Percentiles rank a stretch among this genome's conserved stretches.
Conservation (phyloP, 2,329 filamentous ascomycete genomes). For the Pseudogymnoascus sp. region DNA sequence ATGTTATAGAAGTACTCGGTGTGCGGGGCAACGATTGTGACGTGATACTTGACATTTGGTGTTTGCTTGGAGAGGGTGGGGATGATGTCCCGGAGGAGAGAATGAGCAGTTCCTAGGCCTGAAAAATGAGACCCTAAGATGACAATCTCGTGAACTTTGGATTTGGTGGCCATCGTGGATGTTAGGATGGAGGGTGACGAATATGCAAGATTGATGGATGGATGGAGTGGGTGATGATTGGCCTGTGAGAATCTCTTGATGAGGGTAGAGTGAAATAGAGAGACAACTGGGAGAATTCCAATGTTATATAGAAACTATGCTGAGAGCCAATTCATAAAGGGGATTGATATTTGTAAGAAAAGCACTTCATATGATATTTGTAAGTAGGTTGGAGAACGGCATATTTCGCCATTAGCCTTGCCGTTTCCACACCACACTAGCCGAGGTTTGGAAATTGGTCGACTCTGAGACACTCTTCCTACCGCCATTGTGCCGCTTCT, state of each 20-base stretch:
- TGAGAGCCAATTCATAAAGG: neutral
- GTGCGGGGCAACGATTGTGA: slow-evolving; percentile 49
- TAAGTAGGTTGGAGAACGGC: neutral
- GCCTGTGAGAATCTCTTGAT: neutral
- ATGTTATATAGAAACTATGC: slow-evolving; percentile 3
- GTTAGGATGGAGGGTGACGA: neutral
- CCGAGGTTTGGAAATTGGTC: neutral
- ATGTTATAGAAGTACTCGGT: slow-evolving; percentile 47
- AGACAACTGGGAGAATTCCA: neutral
- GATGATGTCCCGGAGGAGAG: slow-evolving; percentile 7
- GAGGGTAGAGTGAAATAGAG: neutral
- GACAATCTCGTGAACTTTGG: neutral
- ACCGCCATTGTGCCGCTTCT: neutral
- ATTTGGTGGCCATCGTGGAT: neutral
- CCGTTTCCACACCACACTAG: neutral
- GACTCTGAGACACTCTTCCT: no score
- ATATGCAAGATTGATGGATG: neutral
- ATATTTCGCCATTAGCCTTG: neutral
- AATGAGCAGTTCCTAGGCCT: neutral
- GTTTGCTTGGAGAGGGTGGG: slow-evolving; percentile 5
- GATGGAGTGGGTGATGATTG: neutral
- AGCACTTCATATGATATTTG: neutral
- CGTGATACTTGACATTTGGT: slow-evolving; percentile 36
- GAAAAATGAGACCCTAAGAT: neutral
- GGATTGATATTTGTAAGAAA: neutral